Percentiles rank a stretch among this genome's conserved stretches.
Conservation (phyloP, 1,284 basidiomycete species). For the Golubevia sp. region DNA sequence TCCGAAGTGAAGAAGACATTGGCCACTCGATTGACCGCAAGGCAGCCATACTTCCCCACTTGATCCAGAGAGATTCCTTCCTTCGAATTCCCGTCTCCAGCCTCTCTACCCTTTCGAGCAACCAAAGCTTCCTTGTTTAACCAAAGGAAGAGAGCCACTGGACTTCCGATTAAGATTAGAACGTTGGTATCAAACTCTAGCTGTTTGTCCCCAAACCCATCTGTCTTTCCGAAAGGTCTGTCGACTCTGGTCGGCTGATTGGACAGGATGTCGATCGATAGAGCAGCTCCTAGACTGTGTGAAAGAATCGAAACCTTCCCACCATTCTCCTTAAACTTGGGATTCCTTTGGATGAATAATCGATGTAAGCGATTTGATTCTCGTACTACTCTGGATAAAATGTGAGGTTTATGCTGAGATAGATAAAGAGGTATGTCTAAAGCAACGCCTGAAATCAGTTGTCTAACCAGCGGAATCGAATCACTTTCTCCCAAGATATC, state of each 20-base stretch:
- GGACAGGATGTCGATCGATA: conserved; percentile 44
- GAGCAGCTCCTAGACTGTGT: conserved; percentile 46
- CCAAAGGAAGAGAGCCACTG: conserved; percentile 46
- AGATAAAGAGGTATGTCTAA: conserved; percentile 58
- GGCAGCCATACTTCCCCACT: conserved; percentile 33
- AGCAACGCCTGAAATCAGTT: conserved; percentile 35
- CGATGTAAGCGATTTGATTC: conserved; percentile 49
- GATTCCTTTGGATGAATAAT: conserved; percentile 47
- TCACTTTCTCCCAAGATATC: conserved; percentile 35
- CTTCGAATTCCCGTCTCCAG: conserved; percentile 11
- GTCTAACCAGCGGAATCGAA: conserved; percentile 8
- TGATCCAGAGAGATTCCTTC: conserved; percentile 27
- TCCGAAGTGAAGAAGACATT: conserved; percentile 44
- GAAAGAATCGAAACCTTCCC: conserved; percentile 42
- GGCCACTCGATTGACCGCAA: conserved; percentile 39
- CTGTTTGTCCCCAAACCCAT: conserved; percentile 3
- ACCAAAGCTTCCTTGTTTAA: conserved; percentile 40
- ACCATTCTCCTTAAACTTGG: conserved; percentile 12
- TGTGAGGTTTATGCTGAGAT: conserved; percentile 36
- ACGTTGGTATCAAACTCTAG: conserved; percentile 43
- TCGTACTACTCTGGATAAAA: conserved; percentile 27
- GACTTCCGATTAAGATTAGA: conserved; percentile 47
- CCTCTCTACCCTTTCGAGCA: conserved; percentile 32
- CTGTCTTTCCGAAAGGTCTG: conserved; percentile 8
- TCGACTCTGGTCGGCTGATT: conserved; percentile 39